Evolutionary conservation across 805 yeast species (phyloP), one percentile per base, ranked within the genome.

Genomic region (Candida rishiriensis): DNA sequence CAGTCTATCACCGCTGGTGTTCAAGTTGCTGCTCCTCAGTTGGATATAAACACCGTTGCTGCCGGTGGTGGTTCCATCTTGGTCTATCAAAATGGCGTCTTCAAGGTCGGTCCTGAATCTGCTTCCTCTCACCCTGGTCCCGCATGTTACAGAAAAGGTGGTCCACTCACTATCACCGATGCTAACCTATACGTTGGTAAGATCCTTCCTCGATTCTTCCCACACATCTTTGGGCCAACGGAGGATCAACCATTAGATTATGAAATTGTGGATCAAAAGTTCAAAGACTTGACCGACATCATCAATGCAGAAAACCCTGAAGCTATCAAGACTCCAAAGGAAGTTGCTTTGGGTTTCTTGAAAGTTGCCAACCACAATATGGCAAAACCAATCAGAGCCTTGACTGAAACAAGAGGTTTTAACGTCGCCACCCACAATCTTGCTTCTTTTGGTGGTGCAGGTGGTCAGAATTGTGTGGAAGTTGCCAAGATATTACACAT

Each of bases 41-140:
- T 65, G 16, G 63, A 60, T 40, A 60, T 60, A 40, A 55, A 53
- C 44, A 60, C 64, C 10, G 64, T 60, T 30, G 64, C 64, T 29
- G 64, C 64, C 29, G 64, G 64, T 33, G 64, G 91, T 40, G 88
- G 89, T 6, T 80, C 87, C 2, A 76, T 79, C 38, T 59, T 84
- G 39, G 69, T 70, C 43, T 83, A 83, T 78, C 72, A 75, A 52
- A 81, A 81, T 55, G 88, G 88, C 2, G 63, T 83, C 21, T 85
- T 85, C 56, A 76, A 72, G 7, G 95, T 86, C 6, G 95, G 95
- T 2, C 95, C 95, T 0, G 89, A 83, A 52, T 79, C 88, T 44
- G 93, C 93, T 7, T 73, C 87, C 11, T 84, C 93, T 1, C 88
- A 86, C 54, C 95, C 95, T 3, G 95, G 95, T 4, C 93, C 95